Conservation (phyloP, 257 asterid genomes). For the Penstemon eatonii region DNA sequence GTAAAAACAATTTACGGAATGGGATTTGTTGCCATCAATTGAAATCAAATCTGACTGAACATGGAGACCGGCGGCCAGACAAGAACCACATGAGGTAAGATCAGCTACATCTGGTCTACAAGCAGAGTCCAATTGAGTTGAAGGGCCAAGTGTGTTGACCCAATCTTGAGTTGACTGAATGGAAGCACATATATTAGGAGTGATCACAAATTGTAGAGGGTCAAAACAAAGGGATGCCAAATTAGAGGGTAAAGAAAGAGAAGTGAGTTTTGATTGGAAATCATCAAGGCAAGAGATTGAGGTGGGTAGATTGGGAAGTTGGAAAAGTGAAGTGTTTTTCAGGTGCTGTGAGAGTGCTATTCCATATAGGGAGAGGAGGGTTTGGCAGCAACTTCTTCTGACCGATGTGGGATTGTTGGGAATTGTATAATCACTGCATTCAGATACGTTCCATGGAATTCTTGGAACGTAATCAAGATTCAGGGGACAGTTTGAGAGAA, state of each 20-base stretch:
- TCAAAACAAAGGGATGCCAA: slow-evolving; percentile 63
- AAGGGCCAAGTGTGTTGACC: slow-evolving; percentile 50
- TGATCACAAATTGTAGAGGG: slow-evolving; percentile 61
- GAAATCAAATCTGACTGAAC: slow-evolving; percentile 55
- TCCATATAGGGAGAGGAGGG: slow-evolving; percentile 70
- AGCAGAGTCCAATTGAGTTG: slow-evolving; percentile 54
- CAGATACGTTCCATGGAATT: slow-evolving; percentile 68
- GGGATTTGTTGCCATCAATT: slow-evolving; percentile 76
- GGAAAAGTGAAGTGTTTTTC: slow-evolving; percentile 54
- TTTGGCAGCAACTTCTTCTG: slow-evolving; percentile 60
- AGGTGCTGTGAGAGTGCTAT: slow-evolving; percentile 59
- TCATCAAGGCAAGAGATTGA: slow-evolving; percentile 70
- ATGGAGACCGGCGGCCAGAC: slow-evolving; percentile 66
- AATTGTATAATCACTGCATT: slow-evolving; percentile 40
- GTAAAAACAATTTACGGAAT: slow-evolving; percentile 65
- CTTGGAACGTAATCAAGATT: slow-evolving; percentile 56
- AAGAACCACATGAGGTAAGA: slow-evolving; percentile 67
- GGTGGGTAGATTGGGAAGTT: slow-evolving; percentile 58
- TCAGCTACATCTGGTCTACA: slow-evolving; percentile 68
- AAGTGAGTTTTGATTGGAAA: slow-evolving; percentile 56
- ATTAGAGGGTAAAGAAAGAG: slow-evolving; percentile 50
- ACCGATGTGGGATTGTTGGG: slow-evolving; percentile 22
- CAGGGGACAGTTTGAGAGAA: slow-evolving; percentile 56
- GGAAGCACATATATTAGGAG: slow-evolving; percentile 58
- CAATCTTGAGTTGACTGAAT: slow-evolving; percentile 68